Evolutionary conservation across 805 yeast species (phyloP).

Genomic region (Candida ipomoeae): DNA sequence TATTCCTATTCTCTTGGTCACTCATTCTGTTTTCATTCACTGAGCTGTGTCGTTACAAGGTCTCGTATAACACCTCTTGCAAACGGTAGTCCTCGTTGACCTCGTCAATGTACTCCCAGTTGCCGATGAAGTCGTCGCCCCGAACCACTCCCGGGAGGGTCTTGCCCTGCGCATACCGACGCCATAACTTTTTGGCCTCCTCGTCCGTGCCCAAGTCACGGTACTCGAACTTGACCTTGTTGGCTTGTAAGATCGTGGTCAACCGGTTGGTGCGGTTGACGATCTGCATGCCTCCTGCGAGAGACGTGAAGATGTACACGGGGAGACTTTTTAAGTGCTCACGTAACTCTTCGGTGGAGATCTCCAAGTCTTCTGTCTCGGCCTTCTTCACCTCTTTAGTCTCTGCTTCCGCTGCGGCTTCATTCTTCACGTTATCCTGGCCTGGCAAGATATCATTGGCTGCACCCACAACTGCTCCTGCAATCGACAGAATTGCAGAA

Average conservation of each 20-base stretch:
- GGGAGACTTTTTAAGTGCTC: conserved; percentile 49
- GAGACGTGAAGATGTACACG: conserved; percentile 74
- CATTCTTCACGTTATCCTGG: not conserved
- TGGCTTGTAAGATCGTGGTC: conserved; percentile 69
- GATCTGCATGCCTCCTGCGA: conserved; percentile 84
- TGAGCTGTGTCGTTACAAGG: conserved; percentile 25
- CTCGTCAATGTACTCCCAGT: conserved; percentile 80
- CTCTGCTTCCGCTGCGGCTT: not conserved
- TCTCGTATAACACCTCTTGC: conserved; percentile 60
- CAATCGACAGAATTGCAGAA: not conserved
- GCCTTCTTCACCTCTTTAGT: conserved; percentile 6
- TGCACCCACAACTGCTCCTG: not conserved
- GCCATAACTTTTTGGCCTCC: conserved; percentile 82
- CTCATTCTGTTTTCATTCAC: too few species aligned
- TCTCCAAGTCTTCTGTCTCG: conserved; percentile 25
- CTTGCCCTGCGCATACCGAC: conserved; percentile 65
- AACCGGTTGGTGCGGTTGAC: conserved; percentile 73
- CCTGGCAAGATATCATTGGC: conserved; percentile 2
- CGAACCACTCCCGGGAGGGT: conserved; percentile 82
- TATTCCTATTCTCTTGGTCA: too few species aligned
- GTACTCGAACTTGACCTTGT: conserved; percentile 59
- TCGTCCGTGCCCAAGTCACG: conserved; percentile 86
- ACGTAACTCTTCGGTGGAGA: conserved; percentile 41
- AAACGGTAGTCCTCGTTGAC: conserved; percentile 77
- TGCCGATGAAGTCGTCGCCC: conserved; percentile 77